A percentile compares a stretch with the other conserved stretches of the same genome.
Evolutionary conservation across 2,329 filamentous ascomycete genomes (phyloP).

Genomic region (Pyricularia grisea): DNA sequence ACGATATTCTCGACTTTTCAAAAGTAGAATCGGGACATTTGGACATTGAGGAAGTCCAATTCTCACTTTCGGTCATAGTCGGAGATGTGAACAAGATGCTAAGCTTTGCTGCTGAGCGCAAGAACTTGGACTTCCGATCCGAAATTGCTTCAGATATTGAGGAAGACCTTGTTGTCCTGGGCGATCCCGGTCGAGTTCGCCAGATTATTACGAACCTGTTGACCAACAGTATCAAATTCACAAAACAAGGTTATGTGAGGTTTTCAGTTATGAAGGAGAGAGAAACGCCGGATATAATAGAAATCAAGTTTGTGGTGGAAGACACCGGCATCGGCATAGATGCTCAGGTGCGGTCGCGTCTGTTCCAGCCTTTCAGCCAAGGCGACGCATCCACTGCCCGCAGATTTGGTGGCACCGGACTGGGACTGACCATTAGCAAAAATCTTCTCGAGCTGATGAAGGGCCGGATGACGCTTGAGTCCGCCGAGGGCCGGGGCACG

Average conservation of each 20-base stretch:
- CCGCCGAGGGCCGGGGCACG: conserved; percentile 57
- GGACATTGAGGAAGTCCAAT: conserved; percentile 74
- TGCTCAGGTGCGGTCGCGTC: conserved; percentile 59
- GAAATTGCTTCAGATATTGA: conserved; percentile 55
- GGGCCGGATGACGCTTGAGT: conserved; percentile 63
- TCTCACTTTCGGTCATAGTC: conserved; percentile 63
- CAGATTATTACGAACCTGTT: conserved; percentile 77
- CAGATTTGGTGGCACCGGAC: conserved; percentile 68
- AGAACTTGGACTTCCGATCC: conserved; percentile 63
- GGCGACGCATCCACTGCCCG: conserved; percentile 72
- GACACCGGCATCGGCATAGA: conserved; percentile 79
- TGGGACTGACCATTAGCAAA: conserved; percentile 74
- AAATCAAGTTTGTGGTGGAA: conserved; percentile 62
- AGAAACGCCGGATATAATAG: conserved; percentile 54
- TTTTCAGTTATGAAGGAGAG: conserved; percentile 55
- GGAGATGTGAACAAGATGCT: conserved; percentile 82
- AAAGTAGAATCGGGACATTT: conserved; percentile 72
- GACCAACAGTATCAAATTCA: conserved; percentile 71
- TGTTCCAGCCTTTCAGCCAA: conserved; percentile 77
- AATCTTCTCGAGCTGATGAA: conserved; percentile 73
- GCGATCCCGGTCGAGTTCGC: conserved; percentile 73
- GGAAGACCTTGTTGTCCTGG: conserved; percentile 68
- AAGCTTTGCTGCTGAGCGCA: conserved; percentile 71
- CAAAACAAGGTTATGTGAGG: conserved; percentile 56
- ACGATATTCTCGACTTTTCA: conserved; percentile 84